These are phyloP conservation scores for Phytophthora pisi DNA, from an alignment of 352 stramenopile species.

Conservation along the genomic window DNA sequence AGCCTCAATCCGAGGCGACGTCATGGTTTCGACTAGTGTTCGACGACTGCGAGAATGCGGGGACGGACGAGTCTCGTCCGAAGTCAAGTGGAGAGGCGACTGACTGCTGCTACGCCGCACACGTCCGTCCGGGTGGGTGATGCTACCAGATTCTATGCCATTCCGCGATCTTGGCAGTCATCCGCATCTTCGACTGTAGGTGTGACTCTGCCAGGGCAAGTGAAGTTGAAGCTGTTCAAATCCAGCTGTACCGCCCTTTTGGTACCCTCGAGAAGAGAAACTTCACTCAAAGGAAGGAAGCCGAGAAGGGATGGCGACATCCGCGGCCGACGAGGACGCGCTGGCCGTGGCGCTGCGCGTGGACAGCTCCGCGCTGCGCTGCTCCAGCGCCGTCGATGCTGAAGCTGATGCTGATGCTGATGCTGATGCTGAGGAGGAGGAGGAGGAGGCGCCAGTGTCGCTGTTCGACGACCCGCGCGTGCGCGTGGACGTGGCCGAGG, in stretches of 20 bases:
- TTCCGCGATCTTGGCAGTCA: slow-evolving; percentile 15
- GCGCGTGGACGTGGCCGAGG: slow-evolving; percentile 59
- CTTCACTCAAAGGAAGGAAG: slow-evolving; percentile 5
- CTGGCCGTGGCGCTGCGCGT: slow-evolving; percentile 34
- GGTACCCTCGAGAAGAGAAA: no score
- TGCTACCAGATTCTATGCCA: slow-evolving; percentile 16
- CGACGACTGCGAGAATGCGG: neutral
- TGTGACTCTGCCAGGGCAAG: slow-evolving; percentile 11
- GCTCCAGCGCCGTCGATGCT: neutral
- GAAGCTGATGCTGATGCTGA: no score
- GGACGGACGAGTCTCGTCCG: neutral
- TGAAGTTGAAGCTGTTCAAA: neutral
- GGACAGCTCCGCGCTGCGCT: slow-evolving; percentile 23
- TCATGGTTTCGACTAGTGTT: neutral
- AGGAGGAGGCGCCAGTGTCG: slow-evolving; percentile 17
- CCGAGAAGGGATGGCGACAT: slow-evolving; percentile 21
- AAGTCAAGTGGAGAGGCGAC: no score
- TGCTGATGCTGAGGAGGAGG: neutral
- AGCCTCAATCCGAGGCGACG: neutral
- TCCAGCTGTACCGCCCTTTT: no score
- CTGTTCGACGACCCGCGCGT: slow-evolving; percentile 52
- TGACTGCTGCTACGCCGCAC: no score
- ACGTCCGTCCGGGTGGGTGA: no score
- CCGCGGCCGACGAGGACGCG: slow-evolving; percentile 21
- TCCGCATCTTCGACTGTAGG: neutral